phyloP scores from a whole-genome alignment of 2,329 filamentous ascomycete species.

The Ophiostoma sp. region DNA sequence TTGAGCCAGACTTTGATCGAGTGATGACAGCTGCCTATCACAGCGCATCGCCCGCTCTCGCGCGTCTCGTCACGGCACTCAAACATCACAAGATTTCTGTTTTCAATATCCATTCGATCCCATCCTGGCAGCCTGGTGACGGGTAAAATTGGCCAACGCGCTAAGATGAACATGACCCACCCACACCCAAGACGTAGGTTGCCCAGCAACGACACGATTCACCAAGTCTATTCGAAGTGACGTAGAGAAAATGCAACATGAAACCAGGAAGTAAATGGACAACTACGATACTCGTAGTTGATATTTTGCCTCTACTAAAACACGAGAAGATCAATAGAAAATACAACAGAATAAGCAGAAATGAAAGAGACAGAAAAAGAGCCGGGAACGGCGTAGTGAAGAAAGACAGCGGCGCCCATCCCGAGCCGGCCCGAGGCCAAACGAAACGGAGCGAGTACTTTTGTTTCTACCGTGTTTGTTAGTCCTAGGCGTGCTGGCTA shows the following conservation, averaged over 20 bases:
- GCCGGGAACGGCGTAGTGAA: neutral
- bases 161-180: conserved; percentile 12
- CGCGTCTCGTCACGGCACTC: neutral
- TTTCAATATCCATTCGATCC: neutral
- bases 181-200: conserved; percentile 5
- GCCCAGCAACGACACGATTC: conserved; percentile 17
- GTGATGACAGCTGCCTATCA: neutral
- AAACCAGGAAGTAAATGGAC: too few relatives aligned
- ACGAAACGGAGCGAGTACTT: neutral
- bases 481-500: neutral
- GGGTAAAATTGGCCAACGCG: conserved; percentile 16
- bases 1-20: neutral
- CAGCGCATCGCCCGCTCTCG: neutral
- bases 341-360: neutral
- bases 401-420: neutral
- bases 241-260: neutral
- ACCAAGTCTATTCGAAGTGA: neutral
- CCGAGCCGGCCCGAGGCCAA: neutral
- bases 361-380: neutral
- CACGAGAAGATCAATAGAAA: too few relatives aligned
- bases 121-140: neutral
- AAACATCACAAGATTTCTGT: neutral
- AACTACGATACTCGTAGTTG: too few relatives aligned
- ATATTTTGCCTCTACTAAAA: too few relatives aligned
- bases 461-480: neutral